phyloP scores from a whole-genome alignment of 2,329 filamentous ascomycete genomes.

The Lasiodiplodia sp. region DNA sequence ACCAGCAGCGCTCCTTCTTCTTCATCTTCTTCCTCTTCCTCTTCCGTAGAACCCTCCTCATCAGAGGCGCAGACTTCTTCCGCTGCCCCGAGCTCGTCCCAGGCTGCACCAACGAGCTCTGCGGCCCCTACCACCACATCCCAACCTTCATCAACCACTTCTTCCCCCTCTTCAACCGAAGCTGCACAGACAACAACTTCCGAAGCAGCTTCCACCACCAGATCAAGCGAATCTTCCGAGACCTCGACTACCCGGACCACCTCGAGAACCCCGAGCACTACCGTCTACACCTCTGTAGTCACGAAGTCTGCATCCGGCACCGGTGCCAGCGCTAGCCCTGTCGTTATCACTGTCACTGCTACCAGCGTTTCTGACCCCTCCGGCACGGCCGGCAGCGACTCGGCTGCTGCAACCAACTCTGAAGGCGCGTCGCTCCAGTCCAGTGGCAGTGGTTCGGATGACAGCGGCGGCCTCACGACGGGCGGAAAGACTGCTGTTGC shows the following conservation, averaged over 20 bases:
- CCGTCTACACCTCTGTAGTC: slow-evolving; percentile 29
- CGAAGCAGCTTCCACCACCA: neutral
- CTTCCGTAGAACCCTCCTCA: slow-evolving; percentile 19
- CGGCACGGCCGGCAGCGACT: slow-evolving; percentile 24
- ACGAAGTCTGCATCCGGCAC: slow-evolving; percentile 18
- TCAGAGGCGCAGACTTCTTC: slow-evolving; percentile 24
- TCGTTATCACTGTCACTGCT: slow-evolving; percentile 26
- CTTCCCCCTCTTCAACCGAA: slow-evolving; percentile 11
- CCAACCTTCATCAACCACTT: neutral
- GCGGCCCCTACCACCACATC: slow-evolving; percentile 13
- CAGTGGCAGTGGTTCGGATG: neutral
- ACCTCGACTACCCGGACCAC: slow-evolving; percentile 2
- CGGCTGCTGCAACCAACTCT: slow-evolving; percentile 1
- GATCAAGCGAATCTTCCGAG: slow-evolving; percentile 8
- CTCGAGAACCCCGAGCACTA: slow-evolving; percentile 10
- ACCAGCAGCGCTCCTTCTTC: neutral
- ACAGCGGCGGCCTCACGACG: slow-evolving; percentile 59
- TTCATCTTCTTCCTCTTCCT: neutral
- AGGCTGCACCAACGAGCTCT: slow-evolving; percentile 10
- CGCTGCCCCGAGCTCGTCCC: slow-evolving; percentile 13
- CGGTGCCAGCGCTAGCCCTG: neutral
- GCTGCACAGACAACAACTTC: slow-evolving; percentile 2
- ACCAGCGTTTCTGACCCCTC: slow-evolving; percentile 21
- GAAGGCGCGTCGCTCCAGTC: slow-evolving; percentile 15
- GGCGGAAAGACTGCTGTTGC: slow-evolving; percentile 85